Evolutionary conservation across 2,329 filamentous ascomycete genomes (phyloP), one percentile per base, ranked within the genome.

Genomic region (Cladosporium colombiae): DNA sequence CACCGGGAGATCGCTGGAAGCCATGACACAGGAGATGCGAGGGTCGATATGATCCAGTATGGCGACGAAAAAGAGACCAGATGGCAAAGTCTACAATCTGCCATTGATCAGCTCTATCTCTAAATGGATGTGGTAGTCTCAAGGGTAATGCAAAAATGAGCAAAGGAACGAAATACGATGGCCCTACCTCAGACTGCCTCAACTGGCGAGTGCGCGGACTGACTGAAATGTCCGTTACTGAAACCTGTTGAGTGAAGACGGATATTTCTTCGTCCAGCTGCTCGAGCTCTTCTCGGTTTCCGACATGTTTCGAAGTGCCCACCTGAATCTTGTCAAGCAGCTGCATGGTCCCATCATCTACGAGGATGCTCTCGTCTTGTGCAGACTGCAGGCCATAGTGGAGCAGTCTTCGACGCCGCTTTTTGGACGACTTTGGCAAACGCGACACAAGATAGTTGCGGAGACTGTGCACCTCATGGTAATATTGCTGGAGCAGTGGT

Each of bases 21-120:
- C 94, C 94, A 81, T 96, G 89, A 71, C 92, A 93, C 5, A 99
- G 84, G 5, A 97, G 73, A 78, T 97, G 91, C 60, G 86, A 85
- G 1, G 90, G 89, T 73, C 84, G 86, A 59, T 81, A 76, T 66
- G 78, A 78, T 31, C 77, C 73, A 23, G 75, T 75, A 35, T 82
- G 79, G 70, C 85, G 83, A 14, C 85, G 86, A 76, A 96, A 97
- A 1, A 97, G 81, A 11, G 86, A 83, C 87, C 90, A 93, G 50
- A 97, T 86, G 18, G 80, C 78, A 67, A 81, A 83, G 69, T 84
- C 79, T 33, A 84, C 81, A 70, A 81, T 78, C 81, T 84, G 61
- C 57, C 18, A 44, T 62, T 40, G 62, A 71, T 68, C 68, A 73
- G 68, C 70, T 68, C 56, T 49, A 59, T 65, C 62, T 66, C 65